Evolutionary conservation across 352 stramenopile genomes (phyloP).

Genomic region (Phytophthora agathidicida): DNA sequence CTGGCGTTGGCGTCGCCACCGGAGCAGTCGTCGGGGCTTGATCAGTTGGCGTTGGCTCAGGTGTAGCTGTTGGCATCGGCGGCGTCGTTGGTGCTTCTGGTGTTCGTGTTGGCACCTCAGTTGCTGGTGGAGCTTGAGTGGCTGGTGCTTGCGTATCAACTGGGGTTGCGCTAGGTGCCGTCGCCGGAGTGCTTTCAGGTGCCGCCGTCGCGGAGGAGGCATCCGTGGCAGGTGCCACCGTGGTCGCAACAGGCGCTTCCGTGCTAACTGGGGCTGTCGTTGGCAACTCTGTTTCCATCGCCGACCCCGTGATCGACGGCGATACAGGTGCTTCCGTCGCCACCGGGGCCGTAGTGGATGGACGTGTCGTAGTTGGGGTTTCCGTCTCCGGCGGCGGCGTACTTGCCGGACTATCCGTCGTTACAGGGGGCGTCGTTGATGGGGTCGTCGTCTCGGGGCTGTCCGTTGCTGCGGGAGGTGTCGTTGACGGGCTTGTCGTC

Average conservation of each 20-base stretch:
- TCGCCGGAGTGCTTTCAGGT: slow-evolving; percentile 1
- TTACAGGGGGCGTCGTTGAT: neutral
- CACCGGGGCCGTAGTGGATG: neutral
- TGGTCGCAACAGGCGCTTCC: slow-evolving; percentile 8
- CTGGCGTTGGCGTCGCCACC: neutral
- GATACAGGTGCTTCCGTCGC: neutral
- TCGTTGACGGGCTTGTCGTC: neutral
- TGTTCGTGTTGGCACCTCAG: slow-evolving; percentile 13
- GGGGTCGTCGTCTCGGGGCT: slow-evolving; percentile 1
- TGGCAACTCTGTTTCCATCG: neutral
- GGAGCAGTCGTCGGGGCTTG: slow-evolving; percentile 11
- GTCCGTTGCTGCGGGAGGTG: neutral
- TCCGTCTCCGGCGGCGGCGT: too few species aligned
- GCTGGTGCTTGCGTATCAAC: slow-evolving; percentile 3
- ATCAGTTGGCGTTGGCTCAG: too few species aligned
- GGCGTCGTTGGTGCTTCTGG: slow-evolving; percentile 6
- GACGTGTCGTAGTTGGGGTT: neutral
- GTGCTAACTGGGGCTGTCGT: slow-evolving; percentile 1
- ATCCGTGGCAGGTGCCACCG: neutral
- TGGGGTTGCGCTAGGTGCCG: slow-evolving; percentile 5
- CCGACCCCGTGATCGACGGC: neutral
- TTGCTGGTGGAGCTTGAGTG: slow-evolving; percentile 2
- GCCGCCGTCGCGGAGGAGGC: neutral
- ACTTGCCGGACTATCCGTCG: too few species aligned
- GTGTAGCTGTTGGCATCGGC: neutral